Conservation (phyloP, 129 eudicot species). For the Smallanthus sonchifolius region DNA sequence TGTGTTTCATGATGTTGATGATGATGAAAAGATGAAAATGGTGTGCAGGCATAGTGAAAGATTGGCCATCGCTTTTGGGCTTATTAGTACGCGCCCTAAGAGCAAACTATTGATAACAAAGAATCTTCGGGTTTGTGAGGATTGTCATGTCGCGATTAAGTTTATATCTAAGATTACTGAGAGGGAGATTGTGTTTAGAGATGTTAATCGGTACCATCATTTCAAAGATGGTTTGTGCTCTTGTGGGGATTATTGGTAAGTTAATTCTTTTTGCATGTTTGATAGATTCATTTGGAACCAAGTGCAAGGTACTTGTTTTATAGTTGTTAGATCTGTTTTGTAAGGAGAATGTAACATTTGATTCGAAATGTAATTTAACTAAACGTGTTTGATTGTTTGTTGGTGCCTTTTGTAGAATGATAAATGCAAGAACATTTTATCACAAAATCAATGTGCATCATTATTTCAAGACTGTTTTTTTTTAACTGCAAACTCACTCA, state of each 20-base stretch:
- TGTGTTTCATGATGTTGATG: constrained; percentile 71
- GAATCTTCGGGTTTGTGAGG: constrained; percentile 70
- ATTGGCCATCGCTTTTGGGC: constrained; percentile 68
- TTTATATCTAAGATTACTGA: constrained; percentile 57
- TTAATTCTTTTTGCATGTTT: not conserved
- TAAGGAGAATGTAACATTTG: not conserved
- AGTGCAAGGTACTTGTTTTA: not conserved
- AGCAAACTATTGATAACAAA: constrained; percentile 53
- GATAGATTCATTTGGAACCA: not conserved
- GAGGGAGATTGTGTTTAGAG: constrained; percentile 60
- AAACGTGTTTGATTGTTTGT: not conserved
- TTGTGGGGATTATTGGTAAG: constrained; percentile 75
- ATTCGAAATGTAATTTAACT: not conserved
- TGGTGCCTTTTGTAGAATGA: not conserved
- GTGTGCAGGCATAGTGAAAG: constrained; percentile 65
- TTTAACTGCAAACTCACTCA: not conserved
- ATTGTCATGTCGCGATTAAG: constrained; percentile 77
- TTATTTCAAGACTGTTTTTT: not conserved
- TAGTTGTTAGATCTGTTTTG: not conserved
- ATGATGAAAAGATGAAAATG: constrained; percentile 60
- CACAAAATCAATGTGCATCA: not conserved
- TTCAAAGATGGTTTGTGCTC: constrained; percentile 69
- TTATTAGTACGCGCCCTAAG: constrained; percentile 51
- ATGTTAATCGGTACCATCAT: constrained; percentile 73
- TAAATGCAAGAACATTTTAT: not conserved